These are phyloP conservation scores for Fusarium ramigenum DNA, from an alignment of 2,329 filamentous ascomycete genomes.

Conservation along the genomic window DNA sequence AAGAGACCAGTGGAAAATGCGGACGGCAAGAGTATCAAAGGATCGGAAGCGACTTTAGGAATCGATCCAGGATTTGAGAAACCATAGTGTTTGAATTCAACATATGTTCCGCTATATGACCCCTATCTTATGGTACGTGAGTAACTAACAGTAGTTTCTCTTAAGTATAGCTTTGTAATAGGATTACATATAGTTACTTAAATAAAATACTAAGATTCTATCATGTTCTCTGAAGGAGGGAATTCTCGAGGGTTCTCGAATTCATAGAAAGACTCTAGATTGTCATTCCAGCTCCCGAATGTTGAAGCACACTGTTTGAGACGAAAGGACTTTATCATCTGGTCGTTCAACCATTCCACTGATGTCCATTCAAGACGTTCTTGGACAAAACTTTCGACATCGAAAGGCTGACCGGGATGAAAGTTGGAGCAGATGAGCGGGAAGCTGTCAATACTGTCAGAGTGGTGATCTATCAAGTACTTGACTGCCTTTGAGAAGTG, in stretches of 20 bases:
- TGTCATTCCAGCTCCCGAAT: neutral
- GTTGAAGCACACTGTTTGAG: neutral
- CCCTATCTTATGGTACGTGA: rapidly evolving
- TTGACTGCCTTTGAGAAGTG: neutral
- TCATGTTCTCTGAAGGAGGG: no score
- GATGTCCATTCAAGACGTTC: neutral
- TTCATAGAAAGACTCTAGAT: neutral
- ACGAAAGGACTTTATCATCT: neutral
- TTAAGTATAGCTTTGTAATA: no score
- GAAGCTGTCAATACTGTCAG: neutral
- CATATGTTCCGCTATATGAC: neutral
- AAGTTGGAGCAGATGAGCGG: neutral
- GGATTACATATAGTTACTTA: no score
- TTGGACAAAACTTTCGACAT: neutral
- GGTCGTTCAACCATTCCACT: neutral
- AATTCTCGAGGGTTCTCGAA: no score
- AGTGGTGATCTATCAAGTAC: neutral
- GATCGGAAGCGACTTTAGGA: neutral
- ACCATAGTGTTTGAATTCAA: neutral
- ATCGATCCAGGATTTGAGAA: neutral
- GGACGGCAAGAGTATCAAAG: neutral
- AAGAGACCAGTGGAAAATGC: neutral
- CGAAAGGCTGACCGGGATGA: neutral
- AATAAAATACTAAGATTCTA: no score
- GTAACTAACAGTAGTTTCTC: neutral